phyloP scores from a whole-genome alignment of 2,329 filamentous ascomycete species.

The Whalleya microplaca region DNA sequence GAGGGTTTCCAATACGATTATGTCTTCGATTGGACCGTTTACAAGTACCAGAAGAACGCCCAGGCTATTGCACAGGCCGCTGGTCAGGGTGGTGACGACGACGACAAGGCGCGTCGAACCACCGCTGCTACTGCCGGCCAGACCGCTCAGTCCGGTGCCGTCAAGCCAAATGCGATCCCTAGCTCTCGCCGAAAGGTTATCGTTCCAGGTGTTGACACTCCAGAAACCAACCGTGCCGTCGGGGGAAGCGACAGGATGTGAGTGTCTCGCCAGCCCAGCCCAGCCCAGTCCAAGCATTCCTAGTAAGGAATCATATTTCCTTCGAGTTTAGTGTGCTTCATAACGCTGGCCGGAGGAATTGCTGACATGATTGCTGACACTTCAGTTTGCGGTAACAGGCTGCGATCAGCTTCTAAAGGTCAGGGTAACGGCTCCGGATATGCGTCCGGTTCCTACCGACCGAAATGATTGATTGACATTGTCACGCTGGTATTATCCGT shows the following conservation, averaged over 20 bases:
- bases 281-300: constrained; percentile 63
- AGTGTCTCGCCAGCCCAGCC: constrained; percentile 69
- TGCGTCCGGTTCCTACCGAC: constrained; percentile 46
- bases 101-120: constrained; percentile 75
- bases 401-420: constrained; percentile 81
- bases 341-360: constrained; percentile 76
- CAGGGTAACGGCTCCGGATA: constrained; percentile 47
- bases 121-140: constrained; percentile 67
- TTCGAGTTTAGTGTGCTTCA: constrained; percentile 81
- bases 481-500: constrained; percentile 28
- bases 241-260: constrained; percentile 93
- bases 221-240: constrained; percentile 74
- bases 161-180: constrained; percentile 74
- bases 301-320: constrained; percentile 87
- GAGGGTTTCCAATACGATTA: constrained; percentile 99
- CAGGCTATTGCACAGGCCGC: constrained; percentile 88
- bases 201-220: constrained; percentile 66
- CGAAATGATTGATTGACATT: constrained; percentile 44
- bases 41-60: constrained; percentile 99
- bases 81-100: constrained; percentile 70
- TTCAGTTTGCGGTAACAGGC: constrained; percentile 84
- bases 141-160: constrained; percentile 60
- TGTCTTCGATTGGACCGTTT: constrained; percentile 99
- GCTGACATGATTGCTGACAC: constrained; percentile 78
- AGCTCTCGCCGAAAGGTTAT: constrained; percentile 85